phyloP scores from a whole-genome alignment of 1,139 yeast species.

The Torulaspora pretoriensis region DNA sequence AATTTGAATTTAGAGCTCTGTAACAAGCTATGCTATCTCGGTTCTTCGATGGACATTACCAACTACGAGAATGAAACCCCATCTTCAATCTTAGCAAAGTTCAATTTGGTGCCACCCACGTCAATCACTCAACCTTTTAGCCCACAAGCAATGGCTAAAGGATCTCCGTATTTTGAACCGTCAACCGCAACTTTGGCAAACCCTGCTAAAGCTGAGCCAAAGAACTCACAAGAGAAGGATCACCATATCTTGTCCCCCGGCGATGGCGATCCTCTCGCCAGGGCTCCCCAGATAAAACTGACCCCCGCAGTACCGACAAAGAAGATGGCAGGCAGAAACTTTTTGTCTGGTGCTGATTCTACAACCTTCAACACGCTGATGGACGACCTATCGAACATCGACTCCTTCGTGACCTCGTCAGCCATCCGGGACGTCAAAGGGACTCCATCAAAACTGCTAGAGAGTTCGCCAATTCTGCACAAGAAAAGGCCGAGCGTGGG shows the following conservation, averaged over 20 bases:
- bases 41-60: conserved; percentile 31
- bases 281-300: conserved; percentile 14
- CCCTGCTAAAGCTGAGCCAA: conserved; percentile 7
- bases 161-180: conserved; percentile 1
- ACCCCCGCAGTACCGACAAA: conserved; percentile 19
- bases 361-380: conserved; percentile 20
- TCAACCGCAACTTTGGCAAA: conserved; percentile 6
- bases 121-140: conserved; percentile 7
- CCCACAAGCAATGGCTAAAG: conserved; percentile 5
- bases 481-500: conserved; percentile 10
- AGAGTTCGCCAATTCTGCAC: conserved; percentile 25
- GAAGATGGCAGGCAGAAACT: conserved; percentile 12
- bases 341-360: conserved; percentile 16
- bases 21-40: conserved; percentile 31
- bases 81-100: conserved; percentile 38
- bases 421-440: conserved; percentile 21
- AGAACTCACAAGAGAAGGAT: not conserved
- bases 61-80: conserved; percentile 34
- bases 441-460: conserved; percentile 17
- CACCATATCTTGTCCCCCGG: not conserved
- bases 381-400: conserved; percentile 26
- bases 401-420: conserved; percentile 29
- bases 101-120: conserved; percentile 20
- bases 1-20: conserved; percentile 34
- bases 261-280: conserved; percentile 1